phyloP scores from a whole-genome alignment of 306 rosid species.

The Vigna reflexopilosa region DNA sequence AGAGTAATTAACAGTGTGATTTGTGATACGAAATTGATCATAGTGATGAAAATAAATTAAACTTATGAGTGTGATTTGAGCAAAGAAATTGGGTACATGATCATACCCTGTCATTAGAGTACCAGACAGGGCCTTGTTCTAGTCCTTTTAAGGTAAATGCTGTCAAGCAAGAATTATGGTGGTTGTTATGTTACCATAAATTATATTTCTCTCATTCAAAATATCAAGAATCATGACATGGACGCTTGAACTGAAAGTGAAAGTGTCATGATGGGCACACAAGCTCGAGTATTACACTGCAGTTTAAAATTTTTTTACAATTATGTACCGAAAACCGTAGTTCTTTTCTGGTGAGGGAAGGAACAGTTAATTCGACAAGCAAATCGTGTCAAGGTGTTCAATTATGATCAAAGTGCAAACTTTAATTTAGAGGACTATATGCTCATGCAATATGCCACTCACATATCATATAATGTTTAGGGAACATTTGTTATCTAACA shows the following conservation, averaged over 20 bases:
- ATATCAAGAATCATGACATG: conserved; percentile 15
- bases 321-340: not conserved
- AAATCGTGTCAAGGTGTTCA: not conserved
- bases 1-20: too few relatives aligned
- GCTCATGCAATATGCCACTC: too few relatives aligned
- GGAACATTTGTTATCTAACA: too few relatives aligned
- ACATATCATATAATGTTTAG: too few relatives aligned
- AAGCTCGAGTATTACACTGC: conserved; percentile 14
- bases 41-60: not conserved
- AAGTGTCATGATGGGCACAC: not conserved
- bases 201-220: conserved; percentile 4
- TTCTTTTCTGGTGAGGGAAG: not conserved
- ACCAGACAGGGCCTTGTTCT: not conserved
- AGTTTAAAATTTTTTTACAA: not conserved
- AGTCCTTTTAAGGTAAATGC: conserved; percentile 7
- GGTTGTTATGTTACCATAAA: not conserved
- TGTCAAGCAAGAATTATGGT: not conserved
- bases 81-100: conserved; percentile 11
- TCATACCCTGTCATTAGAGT: not conserved
- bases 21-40: too few relatives aligned
- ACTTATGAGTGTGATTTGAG: not conserved
- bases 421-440: too few relatives aligned
- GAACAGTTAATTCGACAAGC: conserved; percentile 18
- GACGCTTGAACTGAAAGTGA: conserved; percentile 37
- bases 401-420: too few relatives aligned